Evolutionary conservation across 2,329 filamentous ascomycete species (phyloP).

Genomic region (Alternaria triticina): DNA sequence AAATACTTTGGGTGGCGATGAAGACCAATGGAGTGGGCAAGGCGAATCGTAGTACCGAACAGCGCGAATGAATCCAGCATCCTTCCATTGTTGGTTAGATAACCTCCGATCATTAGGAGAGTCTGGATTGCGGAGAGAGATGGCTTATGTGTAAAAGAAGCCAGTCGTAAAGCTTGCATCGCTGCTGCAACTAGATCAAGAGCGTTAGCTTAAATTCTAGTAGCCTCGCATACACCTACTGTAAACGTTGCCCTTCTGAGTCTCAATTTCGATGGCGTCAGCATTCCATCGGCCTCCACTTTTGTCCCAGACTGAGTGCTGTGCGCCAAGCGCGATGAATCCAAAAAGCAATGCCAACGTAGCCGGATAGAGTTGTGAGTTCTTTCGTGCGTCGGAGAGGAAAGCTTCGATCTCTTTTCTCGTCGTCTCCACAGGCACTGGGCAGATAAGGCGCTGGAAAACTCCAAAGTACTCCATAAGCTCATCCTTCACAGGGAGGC

Average conservation of each 20-base stretch:
- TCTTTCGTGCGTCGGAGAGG: constrained; percentile 49
- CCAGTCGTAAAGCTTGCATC: constrained; percentile 58
- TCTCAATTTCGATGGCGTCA: constrained; percentile 46
- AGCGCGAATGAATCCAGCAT: constrained; percentile 59
- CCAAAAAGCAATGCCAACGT: constrained; percentile 58
- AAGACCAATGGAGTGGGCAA: constrained; percentile 58
- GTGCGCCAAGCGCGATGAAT: constrained; percentile 55
- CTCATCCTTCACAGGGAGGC: constrained; percentile 50
- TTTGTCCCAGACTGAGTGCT: constrained; percentile 54
- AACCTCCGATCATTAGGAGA: constrained; percentile 57
- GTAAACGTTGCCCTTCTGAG: constrained; percentile 52
- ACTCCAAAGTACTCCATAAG: constrained; percentile 49
- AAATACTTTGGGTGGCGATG: constrained; percentile 57
- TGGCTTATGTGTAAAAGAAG: constrained; percentile 57
- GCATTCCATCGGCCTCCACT: constrained; percentile 48
- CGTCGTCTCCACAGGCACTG: constrained; percentile 53
- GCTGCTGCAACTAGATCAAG: constrained; percentile 53
- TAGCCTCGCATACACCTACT: constrained; percentile 42
- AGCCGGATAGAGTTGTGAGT: constrained; percentile 54
- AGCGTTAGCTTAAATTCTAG: not conserved
- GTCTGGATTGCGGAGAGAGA: constrained; percentile 55
- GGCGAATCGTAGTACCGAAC: constrained; percentile 57
- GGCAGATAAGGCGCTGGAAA: constrained; percentile 53
- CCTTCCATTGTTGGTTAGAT: constrained; percentile 57
- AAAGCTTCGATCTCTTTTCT: constrained; percentile 55